Conservation (phyloP, 1,139 yeast genomes). For the Diutina sp. region DNA sequence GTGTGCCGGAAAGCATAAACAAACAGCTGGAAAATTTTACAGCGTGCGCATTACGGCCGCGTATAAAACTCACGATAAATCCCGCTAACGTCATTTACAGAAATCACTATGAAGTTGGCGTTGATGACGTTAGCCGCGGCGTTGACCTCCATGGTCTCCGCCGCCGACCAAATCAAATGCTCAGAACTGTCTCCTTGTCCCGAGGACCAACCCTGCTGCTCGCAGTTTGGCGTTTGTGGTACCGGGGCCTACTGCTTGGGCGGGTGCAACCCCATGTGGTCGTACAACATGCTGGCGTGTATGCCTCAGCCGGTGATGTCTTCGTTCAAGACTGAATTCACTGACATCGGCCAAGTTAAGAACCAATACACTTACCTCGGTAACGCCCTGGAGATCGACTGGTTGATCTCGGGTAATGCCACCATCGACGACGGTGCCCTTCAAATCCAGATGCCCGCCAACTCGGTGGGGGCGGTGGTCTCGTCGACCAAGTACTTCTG, state of each 20-base stretch:
- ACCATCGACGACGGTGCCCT: conserved; percentile 39
- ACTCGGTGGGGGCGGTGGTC: conserved; percentile 69
- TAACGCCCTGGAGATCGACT: conserved; percentile 51
- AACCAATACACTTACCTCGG: conserved; percentile 47
- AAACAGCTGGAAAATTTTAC: background rate
- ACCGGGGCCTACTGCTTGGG: conserved; percentile 70
- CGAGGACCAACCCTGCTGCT: conserved; percentile 63
- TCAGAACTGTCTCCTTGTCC: conserved; percentile 48
- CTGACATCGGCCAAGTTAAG: conserved; percentile 16
- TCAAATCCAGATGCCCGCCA: conserved; percentile 64
- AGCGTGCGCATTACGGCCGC: background rate
- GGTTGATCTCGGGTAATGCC: conserved; percentile 60
- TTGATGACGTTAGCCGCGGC: background rate
- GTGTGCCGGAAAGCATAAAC: background rate
- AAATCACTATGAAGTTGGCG: background rate
- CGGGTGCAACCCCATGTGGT: conserved; percentile 64
- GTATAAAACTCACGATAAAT: background rate
- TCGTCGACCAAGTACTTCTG: conserved; percentile 73
- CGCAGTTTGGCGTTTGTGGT: conserved; percentile 79
- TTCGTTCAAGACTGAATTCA: conserved; percentile 23
- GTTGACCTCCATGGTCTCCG: background rate
- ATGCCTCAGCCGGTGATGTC: conserved; percentile 45
- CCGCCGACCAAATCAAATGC: conserved; percentile 22
- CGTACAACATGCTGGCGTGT: conserved; percentile 52
- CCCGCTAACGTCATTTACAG: background rate